Percentiles rank a stretch among this genome's conserved stretches.
Evolutionary conservation across 2,329 filamentous ascomycete genomes (phyloP).

Genomic region (Penicillium sp.): DNA sequence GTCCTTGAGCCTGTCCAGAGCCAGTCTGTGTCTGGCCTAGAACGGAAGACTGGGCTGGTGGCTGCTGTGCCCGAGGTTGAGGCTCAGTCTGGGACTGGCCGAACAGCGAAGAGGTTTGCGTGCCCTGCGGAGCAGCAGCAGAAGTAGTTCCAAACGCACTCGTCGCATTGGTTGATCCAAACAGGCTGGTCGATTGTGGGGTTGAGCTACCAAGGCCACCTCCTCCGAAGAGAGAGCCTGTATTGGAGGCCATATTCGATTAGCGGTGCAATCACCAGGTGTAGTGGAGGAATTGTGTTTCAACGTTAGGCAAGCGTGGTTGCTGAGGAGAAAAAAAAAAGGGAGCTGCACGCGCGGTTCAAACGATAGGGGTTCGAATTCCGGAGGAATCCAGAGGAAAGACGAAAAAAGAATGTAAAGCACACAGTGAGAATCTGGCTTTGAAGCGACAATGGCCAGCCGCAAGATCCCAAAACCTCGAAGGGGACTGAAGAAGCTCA

Average conservation of each 20-base stretch:
- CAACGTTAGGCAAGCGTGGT: background rate
- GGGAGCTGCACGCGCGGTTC: background rate
- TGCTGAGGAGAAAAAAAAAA: background rate
- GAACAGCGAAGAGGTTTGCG: constrained; percentile 21
- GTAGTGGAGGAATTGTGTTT: background rate
- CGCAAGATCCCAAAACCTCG: background rate
- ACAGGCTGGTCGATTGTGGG: constrained; percentile 26
- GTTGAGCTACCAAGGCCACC: constrained; percentile 25
- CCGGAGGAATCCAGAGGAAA: too few species aligned
- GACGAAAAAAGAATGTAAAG: background rate
- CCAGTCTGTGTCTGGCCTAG: constrained; percentile 28
- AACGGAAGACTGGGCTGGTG: constrained; percentile 26
- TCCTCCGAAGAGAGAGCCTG: constrained; percentile 32
- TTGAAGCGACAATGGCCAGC: background rate
- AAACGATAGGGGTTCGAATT: background rate
- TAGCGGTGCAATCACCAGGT: background rate
- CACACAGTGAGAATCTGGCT: background rate
- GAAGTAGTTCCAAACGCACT: constrained; percentile 27
- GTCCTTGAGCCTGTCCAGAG: constrained; percentile 23
- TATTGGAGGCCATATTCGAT: constrained; percentile 17
- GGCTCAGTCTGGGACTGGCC: constrained; percentile 23
- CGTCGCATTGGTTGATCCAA: constrained; percentile 27
- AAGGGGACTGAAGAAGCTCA: constrained; percentile 10
- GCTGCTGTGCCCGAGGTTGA: constrained; percentile 1
- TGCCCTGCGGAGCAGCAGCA: constrained; percentile 20